phyloP scores from a whole-genome alignment of 805 yeast genomes.

The Sugiyamaella valdiviana region DNA sequence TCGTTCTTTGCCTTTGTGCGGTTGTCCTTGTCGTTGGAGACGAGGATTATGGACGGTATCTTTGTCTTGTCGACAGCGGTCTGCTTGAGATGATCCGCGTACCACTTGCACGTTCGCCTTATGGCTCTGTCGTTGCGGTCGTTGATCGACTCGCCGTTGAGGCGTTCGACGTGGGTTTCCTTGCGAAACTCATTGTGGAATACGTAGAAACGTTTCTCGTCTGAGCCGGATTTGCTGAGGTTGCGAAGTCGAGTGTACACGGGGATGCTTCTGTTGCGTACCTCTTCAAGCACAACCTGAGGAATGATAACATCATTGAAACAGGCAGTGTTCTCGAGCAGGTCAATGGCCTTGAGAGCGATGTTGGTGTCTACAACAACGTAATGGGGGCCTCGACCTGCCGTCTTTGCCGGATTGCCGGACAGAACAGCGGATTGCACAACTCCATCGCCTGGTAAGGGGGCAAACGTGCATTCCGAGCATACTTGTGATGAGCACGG shows the following conservation, averaged over 20 bases:
- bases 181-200: constrained; percentile 88
- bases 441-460: constrained; percentile 21
- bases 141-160: constrained; percentile 64
- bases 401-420: constrained; percentile 45
- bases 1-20: constrained; percentile 48
- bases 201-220: constrained; percentile 77
- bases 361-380: constrained; percentile 83
- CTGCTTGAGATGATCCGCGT: constrained; percentile 51
- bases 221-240: constrained; percentile 55
- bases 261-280: constrained; percentile 78
- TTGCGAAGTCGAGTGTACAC: constrained; percentile 79
- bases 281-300: constrained; percentile 92
- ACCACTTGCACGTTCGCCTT: constrained; percentile 69
- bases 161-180: constrained; percentile 60
- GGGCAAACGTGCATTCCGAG: constrained; percentile 46
- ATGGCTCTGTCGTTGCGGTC: constrained; percentile 92
- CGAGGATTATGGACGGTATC: constrained; percentile 30
- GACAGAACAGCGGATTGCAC: constrained; percentile 66
- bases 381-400: constrained; percentile 64
- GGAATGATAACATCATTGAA: constrained; percentile 91
- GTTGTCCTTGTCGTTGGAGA: constrained; percentile 76
- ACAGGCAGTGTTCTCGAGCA: constrained; percentile 68
- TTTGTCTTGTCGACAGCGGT: constrained; percentile 17
- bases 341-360: constrained; percentile 79
- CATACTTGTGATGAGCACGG: constrained; percentile 83